Percentiles rank a stretch among this genome's conserved stretches.
Conservation (phyloP, 2,329 filamentous ascomycete species). For the Leptodontidium sp. region DNA sequence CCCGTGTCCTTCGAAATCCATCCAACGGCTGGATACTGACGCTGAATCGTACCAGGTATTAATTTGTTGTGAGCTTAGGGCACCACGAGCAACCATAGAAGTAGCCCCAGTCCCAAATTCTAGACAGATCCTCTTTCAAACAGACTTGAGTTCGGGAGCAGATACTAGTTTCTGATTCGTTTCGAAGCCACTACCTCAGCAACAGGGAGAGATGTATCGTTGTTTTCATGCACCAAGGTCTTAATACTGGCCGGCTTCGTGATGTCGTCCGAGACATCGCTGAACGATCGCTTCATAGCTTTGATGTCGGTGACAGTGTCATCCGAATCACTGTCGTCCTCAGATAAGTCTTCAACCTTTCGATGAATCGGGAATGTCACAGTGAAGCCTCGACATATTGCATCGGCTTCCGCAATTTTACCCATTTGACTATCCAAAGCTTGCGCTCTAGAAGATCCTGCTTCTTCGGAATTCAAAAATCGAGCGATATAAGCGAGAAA, state of each 20-base stretch:
- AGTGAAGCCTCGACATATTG: background rate
- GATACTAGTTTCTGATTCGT: background rate
- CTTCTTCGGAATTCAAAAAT: background rate
- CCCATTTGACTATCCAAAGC: background rate
- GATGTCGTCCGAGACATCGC: background rate
- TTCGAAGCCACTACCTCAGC: background rate
- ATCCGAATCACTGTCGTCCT: constrained; percentile 12
- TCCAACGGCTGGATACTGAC: background rate
- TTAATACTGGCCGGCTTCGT: no score
- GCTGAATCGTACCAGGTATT: background rate
- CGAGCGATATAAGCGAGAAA: constrained; percentile 21
- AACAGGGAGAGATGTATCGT: background rate
- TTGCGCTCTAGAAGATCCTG: background rate
- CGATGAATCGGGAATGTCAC: background rate
- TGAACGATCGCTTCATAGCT: background rate
- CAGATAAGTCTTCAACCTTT: background rate
- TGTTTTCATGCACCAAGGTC: background rate
- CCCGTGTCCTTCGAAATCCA: background rate
- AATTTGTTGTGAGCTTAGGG: no score
- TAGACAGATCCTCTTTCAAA: background rate
- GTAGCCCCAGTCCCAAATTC: background rate
- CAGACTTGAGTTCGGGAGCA: background rate
- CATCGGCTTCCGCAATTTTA: constrained; percentile 18
- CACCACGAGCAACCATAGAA: no score
- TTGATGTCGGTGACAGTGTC: no score